Conservation (phyloP, 2,329 filamentous ascomycete species). For the Talaromyces sp. region DNA sequence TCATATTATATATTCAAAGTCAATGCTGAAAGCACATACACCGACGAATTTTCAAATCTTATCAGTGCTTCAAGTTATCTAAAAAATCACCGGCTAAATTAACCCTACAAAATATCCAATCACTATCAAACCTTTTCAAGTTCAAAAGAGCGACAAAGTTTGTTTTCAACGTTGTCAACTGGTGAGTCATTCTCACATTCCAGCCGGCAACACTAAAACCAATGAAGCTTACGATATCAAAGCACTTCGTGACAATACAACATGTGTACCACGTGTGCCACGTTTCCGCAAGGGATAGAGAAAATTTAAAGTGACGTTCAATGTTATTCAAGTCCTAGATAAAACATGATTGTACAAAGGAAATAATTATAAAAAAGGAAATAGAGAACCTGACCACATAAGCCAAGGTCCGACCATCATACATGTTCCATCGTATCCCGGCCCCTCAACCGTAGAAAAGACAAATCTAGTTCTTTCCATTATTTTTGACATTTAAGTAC, state of each 20-base stretch:
- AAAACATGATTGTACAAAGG: slow-evolving; percentile 13
- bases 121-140: no score
- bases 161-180: background rate
- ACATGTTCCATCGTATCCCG: slow-evolving; percentile 11
- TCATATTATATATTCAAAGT: no score
- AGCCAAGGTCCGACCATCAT: slow-evolving; percentile 7
- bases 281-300: background rate
- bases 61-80: no score
- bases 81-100: no score
- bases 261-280: background rate
- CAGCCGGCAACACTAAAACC: background rate
- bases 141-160: no score
- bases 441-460: background rate
- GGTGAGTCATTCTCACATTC: background rate
- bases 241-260: background rate
- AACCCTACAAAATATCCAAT: no score
- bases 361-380: slow-evolving; percentile 6
- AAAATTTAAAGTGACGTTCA: background rate
- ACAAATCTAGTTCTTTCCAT: background rate
- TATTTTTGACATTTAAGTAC: background rate
- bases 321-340: background rate
- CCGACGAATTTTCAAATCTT: no score
- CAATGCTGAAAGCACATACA: no score
- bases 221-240: background rate
- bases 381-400: background rate